Base-by-base conservation (phyloP, 306 rosid species). In the Fragaria iinumae region DNA sequence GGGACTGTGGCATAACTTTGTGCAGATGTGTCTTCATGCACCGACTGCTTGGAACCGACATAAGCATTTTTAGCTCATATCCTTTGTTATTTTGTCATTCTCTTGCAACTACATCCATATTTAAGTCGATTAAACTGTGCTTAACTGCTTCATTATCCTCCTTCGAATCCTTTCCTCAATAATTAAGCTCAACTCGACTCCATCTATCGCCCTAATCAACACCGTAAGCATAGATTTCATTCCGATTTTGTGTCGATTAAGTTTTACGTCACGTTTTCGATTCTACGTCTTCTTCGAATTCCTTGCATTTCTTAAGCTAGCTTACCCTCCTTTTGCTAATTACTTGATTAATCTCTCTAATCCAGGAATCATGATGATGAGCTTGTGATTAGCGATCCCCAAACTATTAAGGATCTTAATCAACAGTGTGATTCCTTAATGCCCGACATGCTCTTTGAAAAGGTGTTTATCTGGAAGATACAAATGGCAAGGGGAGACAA, bases 401-500 rank as follows among this genome's bases (percentile, higher is more conserved):
- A 13, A 13, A 23, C 49, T 72, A 56, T 34, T 38, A 36, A 38
- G 43, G 41, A 62, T 62, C 67, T 62, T 5, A 6, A 29, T 2
- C 1, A 14, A 29, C 14, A 12, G 17, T 63, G 78, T 44, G 80
- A 80, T 83, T 73, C 81, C 74, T 82, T 52, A 71, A 53, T 68
- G 71, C 69, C 79, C 84, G 69, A 86, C 81, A 72, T 71, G 23
- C 71, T 72, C 74, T 81, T 83, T 68, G 41, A 34, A 71, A 80
- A 86, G 63, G 77, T 71, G 59, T 36, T 74, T 7, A 57, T 74
- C 74, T 77, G 75, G 79, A 83, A 81, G 80, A 69, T 81, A 76
- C 21, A 53, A 44, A 9, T 44, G 48, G 48, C 73, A 83, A 67
- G 67, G 80, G 77, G 77, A 25, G 85, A 85, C 88, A 82, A 84